Evolutionary conservation across 768 basidiomycete species (phyloP).

Genomic region (Termitomyces eurrhizus): DNA sequence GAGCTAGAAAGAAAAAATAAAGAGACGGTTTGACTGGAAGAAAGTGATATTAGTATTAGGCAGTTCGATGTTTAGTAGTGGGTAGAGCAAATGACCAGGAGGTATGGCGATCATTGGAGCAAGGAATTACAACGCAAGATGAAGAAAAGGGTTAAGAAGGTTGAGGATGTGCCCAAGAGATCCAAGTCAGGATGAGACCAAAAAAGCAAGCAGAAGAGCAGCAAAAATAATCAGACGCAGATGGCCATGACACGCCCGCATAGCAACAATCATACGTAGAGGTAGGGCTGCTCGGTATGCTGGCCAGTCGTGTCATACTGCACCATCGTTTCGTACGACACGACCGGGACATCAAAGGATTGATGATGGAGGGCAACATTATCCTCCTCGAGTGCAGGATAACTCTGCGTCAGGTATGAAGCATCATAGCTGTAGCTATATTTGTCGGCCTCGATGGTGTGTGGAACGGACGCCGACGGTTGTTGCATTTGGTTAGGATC

Average conservation of each 20-base stretch:
- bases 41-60: conserved; percentile 3
- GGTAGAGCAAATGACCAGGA: conserved; percentile 5
- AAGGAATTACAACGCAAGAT: background rate
- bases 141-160: background rate
- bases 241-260: background rate
- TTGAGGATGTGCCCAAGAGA: background rate
- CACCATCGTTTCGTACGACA: conserved; percentile 11
- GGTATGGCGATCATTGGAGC: background rate
- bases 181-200: conserved; percentile 2
- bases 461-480: background rate
- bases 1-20: background rate
- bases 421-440: conserved; percentile 13
- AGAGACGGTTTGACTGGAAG: background rate
- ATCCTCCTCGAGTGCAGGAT: conserved; percentile 15
- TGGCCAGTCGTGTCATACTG: conserved; percentile 7
- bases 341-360: conserved; percentile 10
- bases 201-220: conserved; percentile 4
- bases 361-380: conserved; percentile 12
- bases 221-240: conserved; percentile 4
- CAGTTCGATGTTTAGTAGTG: conserved; percentile 7
- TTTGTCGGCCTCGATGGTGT: conserved; percentile 13
- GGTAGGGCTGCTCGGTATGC: conserved; percentile 7
- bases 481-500: conserved; percentile 11
- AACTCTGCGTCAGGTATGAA: conserved; percentile 14
- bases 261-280: conserved; percentile 4